Evolutionary conservation across 306 rosid genomes (phyloP), one percentile per base, ranked within the genome.

Genomic region (Hylodesmum podocarpum): DNA sequence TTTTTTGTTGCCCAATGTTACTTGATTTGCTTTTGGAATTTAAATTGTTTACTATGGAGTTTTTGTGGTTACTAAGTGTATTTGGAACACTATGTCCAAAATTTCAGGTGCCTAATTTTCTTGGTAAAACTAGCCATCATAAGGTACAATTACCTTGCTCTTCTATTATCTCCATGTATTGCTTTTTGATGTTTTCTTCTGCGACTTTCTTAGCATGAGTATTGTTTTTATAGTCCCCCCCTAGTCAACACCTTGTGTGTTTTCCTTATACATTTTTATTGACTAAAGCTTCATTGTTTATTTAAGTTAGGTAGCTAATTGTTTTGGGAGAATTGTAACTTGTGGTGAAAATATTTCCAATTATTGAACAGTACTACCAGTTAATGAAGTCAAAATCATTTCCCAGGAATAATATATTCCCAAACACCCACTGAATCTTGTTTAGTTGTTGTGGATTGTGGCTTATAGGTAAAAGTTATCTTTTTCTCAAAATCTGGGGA

Each of bases 401-500:
- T n/a, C 67, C 67, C 18, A 2, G 25, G 34, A 62, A 33, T 34
- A 31, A 8, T 16, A n/a, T 16, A 62, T 33, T 31, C 1, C 44
- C 27, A 3, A 33, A 62, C 68, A 62, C 12, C 40, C 44, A 37
- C 28, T 19, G 31, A 18, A 55, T 49, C 58, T 55, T 27, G 19
- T 36, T 54, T 71, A 53, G 25, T 66, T 47, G 31, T 77, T 65
- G 75, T 39, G 40, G 79, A 50, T 72, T 63, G 82, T 87, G 76
- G 36, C 22, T 77, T 66, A 25, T 47, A 92, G 98, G 98, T 95
- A 36, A 95, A 88, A 86, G 96, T 90, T 29, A 80, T 95, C 27
- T 68, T 90, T 80, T 90, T 95, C 84, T 89, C 92, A 65, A 84
- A 76, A 82, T 75, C 84, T 8, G 98, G 97, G 73, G 96, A 90